Evolutionary conservation across 495 filamentous ascomycete species (phyloP), one percentile per base, ranked within the genome.

Genomic region (Aspergillus hancockii): DNA sequence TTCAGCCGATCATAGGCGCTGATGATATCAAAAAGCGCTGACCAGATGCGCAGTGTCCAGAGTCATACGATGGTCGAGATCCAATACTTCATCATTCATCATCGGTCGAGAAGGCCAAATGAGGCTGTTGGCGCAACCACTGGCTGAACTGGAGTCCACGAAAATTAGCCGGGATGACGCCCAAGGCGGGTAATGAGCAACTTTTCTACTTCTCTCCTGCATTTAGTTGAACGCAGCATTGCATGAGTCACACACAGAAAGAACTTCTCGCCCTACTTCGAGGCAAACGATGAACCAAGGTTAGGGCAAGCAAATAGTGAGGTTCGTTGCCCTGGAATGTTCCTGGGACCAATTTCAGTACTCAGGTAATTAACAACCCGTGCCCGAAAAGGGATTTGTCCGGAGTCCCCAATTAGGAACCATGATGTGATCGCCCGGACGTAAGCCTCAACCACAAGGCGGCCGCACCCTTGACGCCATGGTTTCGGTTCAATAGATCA

Each of bases 21-120:
- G 61, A 53, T 59, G 53, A 59, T 55, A 40, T 47, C 52, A 58
- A 52, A 55, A 46, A 49, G 59, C 52, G 21, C 43, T 47, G 43
- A 47, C 21, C 19, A 47, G 21, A 22, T 51, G 54, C 54, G 59
- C 56, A 36, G 56, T 54, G 54, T 51, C 43, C 46, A 61, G 52
- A 64, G 60, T 66, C 63, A 66, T 62, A 66, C 63, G 63, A 66
- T 60, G 57, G 55, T 38, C 60, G 58, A 66, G 54, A 61, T 66
- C 61, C 60, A 63, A 61, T 58, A 63, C 58, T 55, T 63, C 64
- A 66, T 62, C 60, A 59, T 49, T 64, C 60, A 58, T 60, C 55
- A 55, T 55, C 53, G 53, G 41, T 43, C 22, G 18, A 46, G 53
- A 49, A 13, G 23, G 57, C 28, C 22, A 7, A n/a, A 38, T 28